Conservation (phyloP, 2,329 filamentous ascomycete genomes). For the Cladosporium austrohemisphaericum region DNA sequence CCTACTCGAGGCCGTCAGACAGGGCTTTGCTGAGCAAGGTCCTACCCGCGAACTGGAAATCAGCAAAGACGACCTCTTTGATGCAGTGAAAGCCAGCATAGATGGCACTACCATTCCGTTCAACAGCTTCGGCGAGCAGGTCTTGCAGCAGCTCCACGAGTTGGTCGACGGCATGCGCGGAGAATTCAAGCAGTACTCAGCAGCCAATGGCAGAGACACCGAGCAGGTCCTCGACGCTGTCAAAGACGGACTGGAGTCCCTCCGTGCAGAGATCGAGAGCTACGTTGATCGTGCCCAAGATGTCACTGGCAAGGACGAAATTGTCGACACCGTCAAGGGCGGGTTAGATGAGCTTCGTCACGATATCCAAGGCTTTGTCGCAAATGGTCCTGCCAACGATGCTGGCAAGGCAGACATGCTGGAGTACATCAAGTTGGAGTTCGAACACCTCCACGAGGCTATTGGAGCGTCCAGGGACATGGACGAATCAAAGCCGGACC, state of each 20-base stretch:
- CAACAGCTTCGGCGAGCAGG: slow-evolving; percentile 54
- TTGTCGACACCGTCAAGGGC: slow-evolving; percentile 64
- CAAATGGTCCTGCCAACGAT: slow-evolving; percentile 42
- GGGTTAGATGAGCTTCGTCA: slow-evolving; percentile 63
- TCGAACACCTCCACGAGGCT: slow-evolving; percentile 59
- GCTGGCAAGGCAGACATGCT: slow-evolving; percentile 45
- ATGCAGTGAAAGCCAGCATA: slow-evolving; percentile 56
- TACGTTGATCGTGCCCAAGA: slow-evolving; percentile 73
- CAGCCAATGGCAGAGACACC: slow-evolving; percentile 73
- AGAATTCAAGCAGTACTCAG: slow-evolving; percentile 73
- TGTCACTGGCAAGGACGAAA: slow-evolving; percentile 69
- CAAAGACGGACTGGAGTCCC: slow-evolving; percentile 78
- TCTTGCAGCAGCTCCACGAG: slow-evolving; percentile 57
- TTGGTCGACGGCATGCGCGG: slow-evolving; percentile 59
- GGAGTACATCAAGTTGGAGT: slow-evolving; percentile 52
- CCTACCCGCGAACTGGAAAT: slow-evolving; percentile 44
- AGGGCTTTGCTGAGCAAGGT: slow-evolving; percentile 52
- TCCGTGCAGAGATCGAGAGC: slow-evolving; percentile 73
- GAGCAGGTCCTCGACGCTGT: slow-evolving; percentile 86
- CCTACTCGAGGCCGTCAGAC: slow-evolving; percentile 56
- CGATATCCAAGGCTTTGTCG: slow-evolving; percentile 54
- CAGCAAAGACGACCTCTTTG: slow-evolving; percentile 52
- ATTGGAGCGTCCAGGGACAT: slow-evolving; percentile 39
- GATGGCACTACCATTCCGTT: slow-evolving; percentile 51
- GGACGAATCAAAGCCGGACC: slow-evolving; percentile 18